Evolutionary conservation across 176 grass and related monocot species (phyloP).

Genomic region (Oryza glumipatula): DNA sequence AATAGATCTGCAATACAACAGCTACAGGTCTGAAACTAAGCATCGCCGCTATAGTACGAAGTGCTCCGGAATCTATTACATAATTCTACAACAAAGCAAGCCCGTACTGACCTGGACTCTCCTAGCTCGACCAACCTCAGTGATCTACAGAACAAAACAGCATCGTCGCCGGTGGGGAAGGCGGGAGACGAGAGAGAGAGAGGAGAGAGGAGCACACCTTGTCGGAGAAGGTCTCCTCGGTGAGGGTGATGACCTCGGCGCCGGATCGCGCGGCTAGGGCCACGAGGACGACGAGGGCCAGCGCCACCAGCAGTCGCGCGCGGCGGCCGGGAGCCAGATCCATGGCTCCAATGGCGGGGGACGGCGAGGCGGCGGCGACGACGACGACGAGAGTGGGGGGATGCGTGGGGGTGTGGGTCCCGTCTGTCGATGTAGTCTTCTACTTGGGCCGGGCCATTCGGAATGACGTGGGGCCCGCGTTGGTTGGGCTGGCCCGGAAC

Average conservation of each 20-base stretch:
- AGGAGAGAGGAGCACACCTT: constrained; percentile 64
- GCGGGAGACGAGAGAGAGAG: neutral
- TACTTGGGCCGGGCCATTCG: neutral
- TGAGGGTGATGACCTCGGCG: constrained; percentile 88
- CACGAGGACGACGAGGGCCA: neutral
- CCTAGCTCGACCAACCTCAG: neutral
- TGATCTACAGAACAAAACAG: neutral
- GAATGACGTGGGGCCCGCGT: neutral
- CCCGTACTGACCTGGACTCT: neutral
- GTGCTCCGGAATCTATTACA: neutral
- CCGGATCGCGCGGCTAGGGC: constrained; percentile 20
- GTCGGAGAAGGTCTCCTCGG: constrained; percentile 83
- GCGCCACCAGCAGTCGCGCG: constrained; percentile 41
- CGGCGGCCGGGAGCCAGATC: constrained; percentile 53
- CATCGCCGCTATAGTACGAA: neutral
- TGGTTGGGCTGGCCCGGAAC: neutral
- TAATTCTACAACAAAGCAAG: neutral
- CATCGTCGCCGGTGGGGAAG: neutral
- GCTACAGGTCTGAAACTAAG: neutral
- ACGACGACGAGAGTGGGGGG: neutral
- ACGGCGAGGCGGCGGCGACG: neutral
- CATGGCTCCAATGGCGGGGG: constrained; percentile 40
- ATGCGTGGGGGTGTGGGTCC: neutral
- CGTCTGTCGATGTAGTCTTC: neutral
- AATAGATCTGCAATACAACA: constrained; percentile 9